These are phyloP conservation scores for Meira miltonrushii DNA, from an alignment of 1,284 basidiomycete species.

Conservation along the genomic window DNA sequence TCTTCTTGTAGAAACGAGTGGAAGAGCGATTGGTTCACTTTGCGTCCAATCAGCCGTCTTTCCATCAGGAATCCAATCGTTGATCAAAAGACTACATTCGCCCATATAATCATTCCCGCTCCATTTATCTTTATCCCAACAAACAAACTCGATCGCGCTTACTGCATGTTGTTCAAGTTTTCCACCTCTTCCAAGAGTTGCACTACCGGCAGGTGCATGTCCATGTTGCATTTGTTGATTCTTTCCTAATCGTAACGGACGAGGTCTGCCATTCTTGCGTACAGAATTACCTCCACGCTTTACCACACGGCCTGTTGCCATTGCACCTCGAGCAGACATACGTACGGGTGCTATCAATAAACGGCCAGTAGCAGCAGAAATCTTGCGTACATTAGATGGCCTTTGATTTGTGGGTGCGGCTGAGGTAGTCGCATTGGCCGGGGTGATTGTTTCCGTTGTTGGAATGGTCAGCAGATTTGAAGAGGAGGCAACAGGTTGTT, in stretches of 20 bases:
- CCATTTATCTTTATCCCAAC: slow-evolving; percentile 80
- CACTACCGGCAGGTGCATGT: slow-evolving; percentile 8
- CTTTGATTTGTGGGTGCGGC: neutral
- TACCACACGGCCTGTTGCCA: slow-evolving; percentile 34
- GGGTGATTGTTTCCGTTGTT: neutral
- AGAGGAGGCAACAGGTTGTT: neutral
- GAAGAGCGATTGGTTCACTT: slow-evolving; percentile 23
- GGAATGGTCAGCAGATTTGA: neutral
- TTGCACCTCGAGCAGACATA: slow-evolving; percentile 20
- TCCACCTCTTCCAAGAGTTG: neutral
- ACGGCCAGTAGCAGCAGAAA: slow-evolving; percentile 28
- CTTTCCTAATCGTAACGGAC: slow-evolving; percentile 30
- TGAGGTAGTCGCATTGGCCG: neutral
- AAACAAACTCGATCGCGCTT: slow-evolving; percentile 73
- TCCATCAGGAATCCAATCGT: slow-evolving; percentile 61
- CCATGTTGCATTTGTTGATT: neutral
- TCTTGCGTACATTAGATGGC: slow-evolving; percentile 14
- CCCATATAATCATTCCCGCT: slow-evolving; percentile 84
- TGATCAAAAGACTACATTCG: slow-evolving; percentile 69
- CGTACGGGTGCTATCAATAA: slow-evolving; percentile 34
- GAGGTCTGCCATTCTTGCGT: slow-evolving; percentile 16
- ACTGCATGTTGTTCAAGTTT: slow-evolving; percentile 49
- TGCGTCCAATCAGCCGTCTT: neutral
- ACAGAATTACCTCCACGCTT: slow-evolving; percentile 17
- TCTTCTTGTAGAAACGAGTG: slow-evolving; percentile 30